These are phyloP conservation scores for Russula sp. DNA, from an alignment of 768 basidiomycete species.

Conservation along the genomic window DNA sequence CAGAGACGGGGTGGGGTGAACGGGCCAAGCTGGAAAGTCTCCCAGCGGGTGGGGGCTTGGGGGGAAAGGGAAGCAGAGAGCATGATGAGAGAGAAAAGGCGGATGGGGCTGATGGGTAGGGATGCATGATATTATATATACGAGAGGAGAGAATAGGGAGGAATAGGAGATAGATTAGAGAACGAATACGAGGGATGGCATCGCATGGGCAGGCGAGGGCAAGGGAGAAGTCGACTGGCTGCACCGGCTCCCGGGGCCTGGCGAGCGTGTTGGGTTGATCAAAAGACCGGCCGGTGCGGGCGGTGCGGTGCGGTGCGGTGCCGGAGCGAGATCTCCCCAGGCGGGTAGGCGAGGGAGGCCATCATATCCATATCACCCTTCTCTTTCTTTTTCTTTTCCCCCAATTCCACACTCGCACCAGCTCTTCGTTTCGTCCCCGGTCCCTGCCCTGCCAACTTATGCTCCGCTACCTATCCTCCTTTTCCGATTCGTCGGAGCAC, in stretches of 20 bases:
- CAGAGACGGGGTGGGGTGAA: conserved; percentile 57
- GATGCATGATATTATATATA: not conserved
- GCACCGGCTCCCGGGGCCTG: not conserved
- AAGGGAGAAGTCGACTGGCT: too few species aligned
- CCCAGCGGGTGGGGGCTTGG: not conserved
- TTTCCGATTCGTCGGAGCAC: conserved; percentile 21
- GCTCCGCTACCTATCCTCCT: conserved; percentile 1
- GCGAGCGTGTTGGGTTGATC: conserved; percentile 9
- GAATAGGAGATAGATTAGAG: too few species aligned
- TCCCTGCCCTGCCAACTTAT: conserved; percentile 6
- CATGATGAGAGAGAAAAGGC: not conserved
- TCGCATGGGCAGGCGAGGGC: too few species aligned
- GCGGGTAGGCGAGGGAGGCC: not conserved
- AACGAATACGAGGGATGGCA: too few species aligned
- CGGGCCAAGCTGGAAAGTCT: conserved; percentile 51
- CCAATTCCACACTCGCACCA: not conserved
- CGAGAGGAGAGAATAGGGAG: too few species aligned
- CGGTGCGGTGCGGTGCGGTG: not conserved
- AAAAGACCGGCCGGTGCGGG: not conserved
- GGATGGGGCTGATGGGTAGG: not conserved
- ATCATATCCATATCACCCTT: not conserved
- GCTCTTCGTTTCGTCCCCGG: conserved; percentile 1
- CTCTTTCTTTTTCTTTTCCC: not conserved
- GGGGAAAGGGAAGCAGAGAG: not conserved
- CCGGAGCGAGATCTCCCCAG: conserved; percentile 2